Conservation (phyloP, 345 rosid species). For the Populus ilicifolia region DNA sequence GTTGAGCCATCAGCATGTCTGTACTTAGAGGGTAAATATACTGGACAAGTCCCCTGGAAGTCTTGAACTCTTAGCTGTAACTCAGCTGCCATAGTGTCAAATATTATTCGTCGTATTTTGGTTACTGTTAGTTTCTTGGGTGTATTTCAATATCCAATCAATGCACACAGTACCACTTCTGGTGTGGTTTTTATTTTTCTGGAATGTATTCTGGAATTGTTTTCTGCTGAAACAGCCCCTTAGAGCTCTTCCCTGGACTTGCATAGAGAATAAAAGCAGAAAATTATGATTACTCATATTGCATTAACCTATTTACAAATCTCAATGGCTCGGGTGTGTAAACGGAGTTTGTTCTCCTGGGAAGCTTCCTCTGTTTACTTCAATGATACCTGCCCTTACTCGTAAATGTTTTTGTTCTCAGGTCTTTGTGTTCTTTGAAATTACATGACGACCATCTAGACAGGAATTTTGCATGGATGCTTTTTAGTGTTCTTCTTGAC, state of each 20-base stretch:
- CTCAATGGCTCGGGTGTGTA: neutral
- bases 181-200: neutral
- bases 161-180: neutral
- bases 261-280: neutral
- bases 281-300: neutral
- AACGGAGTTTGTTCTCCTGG: neutral
- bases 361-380: neutral
- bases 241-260: neutral
- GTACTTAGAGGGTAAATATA: neutral
- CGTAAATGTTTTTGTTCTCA: slow-evolving; percentile 24
- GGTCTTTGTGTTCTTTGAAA: slow-evolving; percentile 61
- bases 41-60: neutral
- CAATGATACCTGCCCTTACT: neutral
- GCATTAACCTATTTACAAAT: neutral
- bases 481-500: slow-evolving; percentile 58
- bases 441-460: slow-evolving; percentile 52
- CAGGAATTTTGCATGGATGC: slow-evolving; percentile 34
- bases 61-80: slow-evolving; percentile 2
- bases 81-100: neutral
- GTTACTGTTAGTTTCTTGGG: neutral
- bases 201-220: neutral
- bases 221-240: too few relatives aligned
- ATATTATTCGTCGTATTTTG: neutral
- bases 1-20: neutral
- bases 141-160: neutral